Evolutionary conservation across 1,284 basidiomycete genomes (phyloP), one percentile per base, ranked within the genome.

Genomic region (Ustilago loliicola): DNA sequence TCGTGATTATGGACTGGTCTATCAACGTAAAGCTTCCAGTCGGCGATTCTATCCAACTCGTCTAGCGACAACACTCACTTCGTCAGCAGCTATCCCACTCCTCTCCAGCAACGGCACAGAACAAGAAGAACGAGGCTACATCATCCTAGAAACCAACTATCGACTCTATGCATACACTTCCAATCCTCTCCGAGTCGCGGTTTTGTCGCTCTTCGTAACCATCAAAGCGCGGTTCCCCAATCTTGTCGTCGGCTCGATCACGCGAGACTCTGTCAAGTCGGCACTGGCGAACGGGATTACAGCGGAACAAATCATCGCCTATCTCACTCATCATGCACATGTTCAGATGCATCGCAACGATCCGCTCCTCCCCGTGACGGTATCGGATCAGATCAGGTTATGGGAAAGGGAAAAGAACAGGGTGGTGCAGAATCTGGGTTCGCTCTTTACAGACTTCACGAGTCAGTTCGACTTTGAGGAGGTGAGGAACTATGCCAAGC

Each of bases 341-440:
- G 93, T 95, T 36, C 96, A 99, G 87, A 99, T 99, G 96, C 91
- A 93, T 83, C 94, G 93, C 87, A 94, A 95, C 87, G 94, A 94
- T 83, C 94, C 95, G 6, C 89, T 97, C 6, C 89, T 98, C 17
- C 95, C 95, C 30, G 94, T 96, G 42, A 98, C 96, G 0, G 96
- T 98, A 0, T 95, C 98, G 81, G 97, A 99, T 88, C 97, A 99
- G 88, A 94, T 99, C 77, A 91, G 97, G 60, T 89, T 99, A 19
- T 99, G 97, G 96, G 96, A 99, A 87, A 89, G 96, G 60, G 97
- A 99, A 88, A 92, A 93, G 87, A 96, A 98, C 86, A 91, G 97
- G 57, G 89, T 99, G 2, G 92, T 72, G 40, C 70, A 80, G 45
- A 73, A 77, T 11, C 19, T 67, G 15, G 95, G 82, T 48, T 61